Percentiles rank a stretch among this genome's conserved stretches.
These are phyloP conservation scores for Hemisphaericaspora lyxosophila DNA, from an alignment of 1,139 yeast genomes.

Conservation along the genomic window DNA sequence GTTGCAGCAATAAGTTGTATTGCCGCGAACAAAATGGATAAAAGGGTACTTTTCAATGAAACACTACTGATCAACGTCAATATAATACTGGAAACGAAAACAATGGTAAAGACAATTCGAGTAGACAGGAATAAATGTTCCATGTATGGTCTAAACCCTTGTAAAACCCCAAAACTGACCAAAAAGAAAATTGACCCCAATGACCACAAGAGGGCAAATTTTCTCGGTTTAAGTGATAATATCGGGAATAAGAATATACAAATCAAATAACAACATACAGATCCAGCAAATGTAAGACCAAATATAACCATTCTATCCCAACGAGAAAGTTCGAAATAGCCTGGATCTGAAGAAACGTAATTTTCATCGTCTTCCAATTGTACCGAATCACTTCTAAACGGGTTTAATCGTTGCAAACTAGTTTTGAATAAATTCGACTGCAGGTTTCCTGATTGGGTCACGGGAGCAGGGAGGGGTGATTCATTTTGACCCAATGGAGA, in stretches of 20 bases:
- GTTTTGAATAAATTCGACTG: not conserved
- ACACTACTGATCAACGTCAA: conserved; percentile 51
- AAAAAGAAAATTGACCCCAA: conserved; percentile 59
- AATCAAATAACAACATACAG: conserved; percentile 52
- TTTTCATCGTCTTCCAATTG: conserved; percentile 46
- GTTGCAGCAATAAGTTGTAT: conserved; percentile 52
- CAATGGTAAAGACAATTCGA: conserved; percentile 50
- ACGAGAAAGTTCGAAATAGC: conserved; percentile 49
- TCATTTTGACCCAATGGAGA: conserved; percentile 34
- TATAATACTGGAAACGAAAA: conserved; percentile 49
- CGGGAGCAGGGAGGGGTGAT: conserved; percentile 44
- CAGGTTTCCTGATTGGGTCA: conserved; percentile 28
- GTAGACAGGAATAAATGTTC: conserved; percentile 51
- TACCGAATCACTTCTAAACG: conserved; percentile 37
- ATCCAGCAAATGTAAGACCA: conserved; percentile 55
- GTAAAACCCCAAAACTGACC: conserved; percentile 57
- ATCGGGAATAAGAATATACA: conserved; percentile 59
- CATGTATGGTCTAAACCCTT: conserved; percentile 51
- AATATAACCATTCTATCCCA: conserved; percentile 63
- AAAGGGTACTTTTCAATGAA: conserved; percentile 44
- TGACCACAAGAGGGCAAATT: conserved; percentile 62
- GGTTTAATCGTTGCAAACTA: conserved; percentile 32
- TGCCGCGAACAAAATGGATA: conserved; percentile 52
- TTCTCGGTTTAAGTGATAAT: conserved; percentile 53
- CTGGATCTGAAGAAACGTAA: conserved; percentile 47